These are phyloP conservation scores for Laburnicola sp. DNA, from an alignment of 2,329 filamentous ascomycete species.

Conservation along the genomic window DNA sequence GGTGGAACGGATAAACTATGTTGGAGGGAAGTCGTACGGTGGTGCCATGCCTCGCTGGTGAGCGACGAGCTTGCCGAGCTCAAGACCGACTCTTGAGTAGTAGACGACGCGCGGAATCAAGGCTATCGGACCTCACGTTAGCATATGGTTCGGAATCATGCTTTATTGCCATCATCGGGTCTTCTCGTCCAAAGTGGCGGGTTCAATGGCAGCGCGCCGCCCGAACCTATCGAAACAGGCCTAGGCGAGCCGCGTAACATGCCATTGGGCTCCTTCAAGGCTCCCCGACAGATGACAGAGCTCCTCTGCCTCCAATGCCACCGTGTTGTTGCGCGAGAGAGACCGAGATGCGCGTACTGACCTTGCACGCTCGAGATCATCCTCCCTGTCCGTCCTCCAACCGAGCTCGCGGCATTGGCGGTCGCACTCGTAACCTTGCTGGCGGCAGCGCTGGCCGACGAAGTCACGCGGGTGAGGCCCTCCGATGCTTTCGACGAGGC, in stretches of 20 bases:
- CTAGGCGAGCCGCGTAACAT: constrained; percentile 13
- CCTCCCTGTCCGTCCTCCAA: constrained; percentile 82
- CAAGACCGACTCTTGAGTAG: constrained; percentile 86
- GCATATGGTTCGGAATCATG: constrained; percentile 4
- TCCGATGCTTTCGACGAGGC: constrained; percentile 75
- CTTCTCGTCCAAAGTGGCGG: not conserved
- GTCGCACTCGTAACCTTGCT: constrained; percentile 67
- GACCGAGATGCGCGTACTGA: constrained; percentile 56
- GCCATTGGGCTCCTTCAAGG: constrained; percentile 21
- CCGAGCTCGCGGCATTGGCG: constrained; percentile 59
- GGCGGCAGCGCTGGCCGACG: constrained; percentile 77
- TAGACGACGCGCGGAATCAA: constrained; percentile 85
- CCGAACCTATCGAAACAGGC: not conserved
- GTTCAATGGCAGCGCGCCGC: constrained; percentile 1
- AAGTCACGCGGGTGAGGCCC: constrained; percentile 79
- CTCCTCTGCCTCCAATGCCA: constrained; percentile 12
- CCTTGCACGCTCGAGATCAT: constrained; percentile 81
- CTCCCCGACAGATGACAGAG: not conserved
- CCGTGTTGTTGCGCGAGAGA: constrained; percentile 5
- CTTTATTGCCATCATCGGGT: not conserved
- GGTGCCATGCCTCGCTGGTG: constrained; percentile 87
- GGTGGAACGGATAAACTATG: not conserved
- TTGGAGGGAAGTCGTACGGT: constrained; percentile 68
- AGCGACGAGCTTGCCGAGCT: constrained; percentile 86
- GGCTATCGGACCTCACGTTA: constrained; percentile 56